Base-by-base conservation (phyloP, 2,329 filamentous ascomycete genomes). In the Sporothrix globosa region DNA sequence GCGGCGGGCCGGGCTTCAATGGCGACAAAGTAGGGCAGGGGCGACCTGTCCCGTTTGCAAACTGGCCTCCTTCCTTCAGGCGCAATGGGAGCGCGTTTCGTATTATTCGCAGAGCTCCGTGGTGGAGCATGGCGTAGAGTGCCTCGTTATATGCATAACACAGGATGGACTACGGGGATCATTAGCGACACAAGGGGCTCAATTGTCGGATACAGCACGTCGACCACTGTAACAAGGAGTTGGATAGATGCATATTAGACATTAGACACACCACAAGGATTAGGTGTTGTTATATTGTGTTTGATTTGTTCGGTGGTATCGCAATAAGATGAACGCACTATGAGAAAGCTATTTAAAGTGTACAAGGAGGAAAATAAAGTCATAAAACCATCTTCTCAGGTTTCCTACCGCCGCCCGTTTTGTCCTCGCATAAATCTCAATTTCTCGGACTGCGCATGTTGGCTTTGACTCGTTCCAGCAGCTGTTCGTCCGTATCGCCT, bases 401-500 rank as follows among this genome's bases (percentile, higher is more conserved):
- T 34, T 4, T 34, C 34, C 34, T 7, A 4, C 21, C 21, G 24
- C 58, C 58, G 9, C 17, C 10, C 54, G 4, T 58, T n/a, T 13
- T 34, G 17, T 46, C 21, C 21, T 48, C 41, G n/a, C 10, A 7
- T 17, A 46, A n/a, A 3, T 30, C 48, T 78, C 73, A 66, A 80
- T 76, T 39, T 13, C 74, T 56, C 14, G 81, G 76, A 14, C 79
- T 79, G 50, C 83, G 82, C 79, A 86, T 81, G 61, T 86, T 86
- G 9, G 81, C 80, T 72, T 79, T 73, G 2, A 86, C 78, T 41
- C 84, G 78, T 24, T 82, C 83, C 13, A 86, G 76, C 13, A 86
- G 74, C 73, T 85, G 78, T 68, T 86, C 83, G 58, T 78, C 78
- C 2, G 81, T 82, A 69, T 83, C 83, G 3, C 75, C 77, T 0